phyloP scores from a whole-genome alignment of 768 basidiomycete species.

The Pulveroboletus sp. region DNA sequence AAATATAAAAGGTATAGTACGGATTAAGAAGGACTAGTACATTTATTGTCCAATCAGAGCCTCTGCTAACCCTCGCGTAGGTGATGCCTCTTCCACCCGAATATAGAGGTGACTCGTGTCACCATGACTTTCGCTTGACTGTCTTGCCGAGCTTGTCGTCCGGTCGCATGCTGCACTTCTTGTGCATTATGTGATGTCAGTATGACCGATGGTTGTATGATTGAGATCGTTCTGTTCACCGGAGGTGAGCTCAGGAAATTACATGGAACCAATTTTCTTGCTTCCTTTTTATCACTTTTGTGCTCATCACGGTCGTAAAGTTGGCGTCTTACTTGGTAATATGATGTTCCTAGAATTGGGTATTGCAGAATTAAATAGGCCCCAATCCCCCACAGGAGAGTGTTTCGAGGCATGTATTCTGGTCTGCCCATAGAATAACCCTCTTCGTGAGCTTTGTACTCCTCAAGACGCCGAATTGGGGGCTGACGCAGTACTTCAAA shows the following conservation, averaged over 20 bases:
- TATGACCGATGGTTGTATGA: neutral
- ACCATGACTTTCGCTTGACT: neutral
- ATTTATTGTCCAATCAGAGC: too few species aligned
- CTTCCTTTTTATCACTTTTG: slow-evolving; percentile 18
- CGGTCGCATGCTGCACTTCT: too few species aligned
- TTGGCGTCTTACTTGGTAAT: slow-evolving; percentile 18
- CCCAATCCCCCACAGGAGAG: slow-evolving; percentile 2
- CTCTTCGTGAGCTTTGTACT: slow-evolving; percentile 15
- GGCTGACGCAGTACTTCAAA: slow-evolving; percentile 1
- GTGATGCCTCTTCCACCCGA: neutral
- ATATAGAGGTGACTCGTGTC: neutral
- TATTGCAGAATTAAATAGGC: neutral
- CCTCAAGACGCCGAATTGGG: neutral
- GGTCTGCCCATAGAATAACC: slow-evolving; percentile 1
- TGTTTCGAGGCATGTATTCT: slow-evolving; percentile 12
- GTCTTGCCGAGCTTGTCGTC: slow-evolving; percentile 4
- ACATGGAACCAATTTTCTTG: neutral
- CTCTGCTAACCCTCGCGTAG: too few species aligned
- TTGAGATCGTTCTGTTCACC: slow-evolving; percentile 14
- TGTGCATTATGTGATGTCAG: neutral
- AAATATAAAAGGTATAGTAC: too few species aligned
- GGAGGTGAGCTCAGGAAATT: slow-evolving; percentile 18
- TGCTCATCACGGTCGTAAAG: slow-evolving; percentile 26
- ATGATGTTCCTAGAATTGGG: slow-evolving; percentile 20
- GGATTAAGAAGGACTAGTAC: too few species aligned